Percentiles rank a stretch among this genome's conserved stretches.
Conservation (phyloP, 441 rosid genomes). For the Eutrema salsugineum region DNA sequence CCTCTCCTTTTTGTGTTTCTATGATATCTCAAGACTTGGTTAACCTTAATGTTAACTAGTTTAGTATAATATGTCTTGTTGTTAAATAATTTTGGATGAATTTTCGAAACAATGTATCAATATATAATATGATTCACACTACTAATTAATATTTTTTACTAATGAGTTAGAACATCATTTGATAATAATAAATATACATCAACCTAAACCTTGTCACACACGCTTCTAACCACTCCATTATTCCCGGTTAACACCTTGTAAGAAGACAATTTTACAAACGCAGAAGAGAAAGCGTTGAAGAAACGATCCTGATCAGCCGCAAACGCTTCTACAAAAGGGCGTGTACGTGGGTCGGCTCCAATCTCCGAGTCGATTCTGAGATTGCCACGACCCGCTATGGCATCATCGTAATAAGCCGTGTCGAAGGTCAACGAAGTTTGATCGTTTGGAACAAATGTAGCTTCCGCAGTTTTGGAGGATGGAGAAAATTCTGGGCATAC, state of each 20-base stretch:
- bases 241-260: slow-evolving; percentile 33
- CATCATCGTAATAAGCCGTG: slow-evolving; percentile 34
- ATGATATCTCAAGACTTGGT: background rate
- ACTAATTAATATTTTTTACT: too few relatives aligned
- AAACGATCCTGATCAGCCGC: slow-evolving; percentile 34
- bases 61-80: background rate
- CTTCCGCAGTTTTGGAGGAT: slow-evolving; percentile 23
- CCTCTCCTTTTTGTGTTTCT: too few relatives aligned
- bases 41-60: background rate
- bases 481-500: slow-evolving; percentile 29
- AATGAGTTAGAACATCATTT: background rate
- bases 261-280: slow-evolving; percentile 42
- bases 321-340: slow-evolving; percentile 34
- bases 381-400: slow-evolving; percentile 36
- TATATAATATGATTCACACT: background rate
- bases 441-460: slow-evolving; percentile 41
- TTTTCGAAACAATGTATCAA: background rate
- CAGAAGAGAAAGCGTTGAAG: slow-evolving; percentile 38
- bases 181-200: slow-evolving; percentile 1
- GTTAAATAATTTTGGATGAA: background rate
- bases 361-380: slow-evolving; percentile 43
- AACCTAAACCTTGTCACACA: slow-evolving; percentile 33
- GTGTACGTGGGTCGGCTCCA: slow-evolving; percentile 40
- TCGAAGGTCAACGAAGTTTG: slow-evolving; percentile 36
- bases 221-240: slow-evolving; percentile 35